Base-by-base conservation (phyloP, 176 grass and related monocot genomes). In the Carex littledalei region DNA sequence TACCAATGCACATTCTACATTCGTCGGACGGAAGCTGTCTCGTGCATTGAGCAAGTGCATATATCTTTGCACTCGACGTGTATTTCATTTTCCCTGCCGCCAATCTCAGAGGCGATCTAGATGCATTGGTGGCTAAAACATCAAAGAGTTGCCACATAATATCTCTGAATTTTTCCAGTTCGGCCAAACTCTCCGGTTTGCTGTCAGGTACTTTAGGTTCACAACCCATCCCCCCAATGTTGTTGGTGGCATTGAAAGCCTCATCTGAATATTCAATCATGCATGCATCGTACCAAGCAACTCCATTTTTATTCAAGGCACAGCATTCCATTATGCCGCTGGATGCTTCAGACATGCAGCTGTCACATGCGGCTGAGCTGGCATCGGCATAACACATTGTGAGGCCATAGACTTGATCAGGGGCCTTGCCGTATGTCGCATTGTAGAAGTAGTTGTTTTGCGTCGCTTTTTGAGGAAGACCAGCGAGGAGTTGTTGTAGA, bases 41-140 rank as follows among this genome's bases (percentile, higher is more conserved):
- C 2, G 72, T 81, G 84, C 87, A 91, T 47, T 88, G 86, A 15
- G 81, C 87, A 37, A 88, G 78, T 22, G 77, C 90, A 12, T 67
- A 53, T 32, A 87, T 39, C n/a, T 60, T 89, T 67, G 0, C 11
- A 58, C 57, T 91, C 6, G 10, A 14, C 1, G 17, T 81, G 64
- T 86, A 81, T 50, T 29, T 45, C 84, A 80, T 64, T 4, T 32
- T 49, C 11, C 50, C 87, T 11, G 79, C 71, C 29, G 47, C 43
- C 52, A 84, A 69, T 41, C 63, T 81, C 17, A 17, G 6, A 8
- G 20, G 15, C 37, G 84, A 73, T 13, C 21, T 26, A 2, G 83
- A 84, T 14, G 68, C 89, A 6, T 84, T 81, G 0, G 31, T 18
- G 60, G 82, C 8, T 66, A 91, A 65, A 65, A 69, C 63, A 1